Evolutionary conservation across 495 filamentous ascomycete species (phyloP).

Genomic region (Aspergillus diversus): DNA sequence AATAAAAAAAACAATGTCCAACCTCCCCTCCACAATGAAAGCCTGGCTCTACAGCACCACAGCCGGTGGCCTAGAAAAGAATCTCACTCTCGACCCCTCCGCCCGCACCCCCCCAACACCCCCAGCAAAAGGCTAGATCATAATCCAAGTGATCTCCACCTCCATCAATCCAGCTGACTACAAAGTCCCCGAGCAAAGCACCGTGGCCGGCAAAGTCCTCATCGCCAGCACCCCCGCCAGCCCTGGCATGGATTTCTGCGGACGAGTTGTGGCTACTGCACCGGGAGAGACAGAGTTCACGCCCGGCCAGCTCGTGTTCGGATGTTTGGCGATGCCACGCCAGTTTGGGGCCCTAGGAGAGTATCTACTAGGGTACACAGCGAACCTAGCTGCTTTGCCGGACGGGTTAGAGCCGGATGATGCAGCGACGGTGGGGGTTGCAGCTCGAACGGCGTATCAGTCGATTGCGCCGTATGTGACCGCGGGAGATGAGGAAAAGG

Average conservation of each 20-base stretch:
- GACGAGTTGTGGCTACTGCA: conserved; percentile 54
- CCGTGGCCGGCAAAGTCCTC: conserved; percentile 39
- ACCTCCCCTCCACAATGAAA: conserved; percentile 54
- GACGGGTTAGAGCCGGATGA: conserved; percentile 53
- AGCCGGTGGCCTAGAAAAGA: conserved; percentile 57
- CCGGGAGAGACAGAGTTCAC: conserved; percentile 36
- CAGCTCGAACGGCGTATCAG: conserved; percentile 63
- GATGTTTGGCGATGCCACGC: conserved; percentile 40
- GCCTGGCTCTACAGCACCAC: conserved; percentile 63
- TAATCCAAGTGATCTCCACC: conserved; percentile 59
- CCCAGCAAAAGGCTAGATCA: conserved; percentile 46
- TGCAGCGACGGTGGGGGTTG: conserved; percentile 57
- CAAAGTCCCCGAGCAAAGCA: conserved; percentile 62
- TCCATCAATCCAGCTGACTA: conserved; percentile 73
- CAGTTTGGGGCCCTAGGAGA: conserved; percentile 58
- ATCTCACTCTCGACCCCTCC: conserved; percentile 51
- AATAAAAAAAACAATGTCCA: conserved; percentile 17
- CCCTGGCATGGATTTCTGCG: conserved; percentile 67
- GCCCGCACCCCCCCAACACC: conserved; percentile 44
- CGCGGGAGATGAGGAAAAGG: conserved; percentile 45
- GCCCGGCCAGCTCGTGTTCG: conserved; percentile 61
- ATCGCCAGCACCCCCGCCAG: conserved; percentile 51
- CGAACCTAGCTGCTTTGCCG: conserved; percentile 43
- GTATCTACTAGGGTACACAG: conserved; percentile 43
- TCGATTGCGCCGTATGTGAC: conserved; percentile 56